A percentile compares a stretch with the other conserved stretches of the same genome.
phyloP scores from a whole-genome alignment of 495 filamentous ascomycete genomes.

The Neurospora sp. region DNA sequence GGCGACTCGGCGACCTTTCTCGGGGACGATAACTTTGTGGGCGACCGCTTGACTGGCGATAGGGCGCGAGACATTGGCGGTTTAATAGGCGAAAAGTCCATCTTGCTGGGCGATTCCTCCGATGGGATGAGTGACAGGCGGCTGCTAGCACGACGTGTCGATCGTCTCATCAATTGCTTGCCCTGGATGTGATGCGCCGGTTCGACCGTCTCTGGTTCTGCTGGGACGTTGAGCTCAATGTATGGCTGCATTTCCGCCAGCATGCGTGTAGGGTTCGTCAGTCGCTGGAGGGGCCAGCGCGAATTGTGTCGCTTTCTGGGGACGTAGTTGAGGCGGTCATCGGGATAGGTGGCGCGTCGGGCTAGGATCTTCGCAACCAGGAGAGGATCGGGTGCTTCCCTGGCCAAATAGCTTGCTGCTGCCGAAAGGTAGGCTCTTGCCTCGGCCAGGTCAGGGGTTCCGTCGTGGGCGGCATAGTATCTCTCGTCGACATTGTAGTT shows the following conservation, averaged over 20 bases:
- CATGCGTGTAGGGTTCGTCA: constrained; percentile 6
- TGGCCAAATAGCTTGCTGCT: neutral
- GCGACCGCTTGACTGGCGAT: constrained; percentile 15
- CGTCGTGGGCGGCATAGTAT: constrained; percentile 4
- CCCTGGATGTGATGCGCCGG: constrained; percentile 8
- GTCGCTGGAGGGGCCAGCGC: constrained; percentile 21
- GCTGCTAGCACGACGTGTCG: constrained; percentile 18
- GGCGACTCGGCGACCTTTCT: constrained; percentile 20
- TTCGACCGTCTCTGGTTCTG: constrained; percentile 8
- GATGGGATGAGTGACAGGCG: constrained; percentile 18
- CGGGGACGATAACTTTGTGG: constrained; percentile 6
- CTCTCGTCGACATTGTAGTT: constrained; percentile 13
- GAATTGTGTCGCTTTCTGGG: constrained; percentile 26
- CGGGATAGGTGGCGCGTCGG: constrained; percentile 13
- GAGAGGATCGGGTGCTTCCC: neutral
- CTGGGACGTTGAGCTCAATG: constrained; percentile 11
- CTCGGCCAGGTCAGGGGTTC: constrained; percentile 14
- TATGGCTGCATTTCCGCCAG: constrained; percentile 14
- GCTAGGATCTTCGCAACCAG: neutral
- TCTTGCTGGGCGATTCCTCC: constrained; percentile 16
- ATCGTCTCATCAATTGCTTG: constrained; percentile 12
- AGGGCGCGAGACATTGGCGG: neutral
- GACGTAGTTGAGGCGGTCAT: constrained; percentile 13
- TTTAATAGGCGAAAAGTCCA: constrained; percentile 12
- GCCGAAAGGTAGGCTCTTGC: constrained; percentile 12